Conservation (phyloP, 2,329 filamentous ascomycete species). For the Hypoxylon sp. region DNA sequence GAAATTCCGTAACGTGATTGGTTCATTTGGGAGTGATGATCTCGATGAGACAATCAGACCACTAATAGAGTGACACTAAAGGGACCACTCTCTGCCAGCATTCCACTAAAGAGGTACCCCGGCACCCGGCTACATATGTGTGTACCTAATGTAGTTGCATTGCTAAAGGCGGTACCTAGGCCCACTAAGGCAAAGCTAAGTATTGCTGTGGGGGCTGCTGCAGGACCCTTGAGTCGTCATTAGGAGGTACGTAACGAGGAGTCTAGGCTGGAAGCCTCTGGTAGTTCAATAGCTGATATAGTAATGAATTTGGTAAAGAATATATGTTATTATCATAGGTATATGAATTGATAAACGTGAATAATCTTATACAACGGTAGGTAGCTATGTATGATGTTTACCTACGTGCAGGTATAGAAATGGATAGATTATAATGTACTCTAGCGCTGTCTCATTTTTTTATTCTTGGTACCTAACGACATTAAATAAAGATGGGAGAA, state of each 20-base stretch:
- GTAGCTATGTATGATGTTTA: too few species aligned
- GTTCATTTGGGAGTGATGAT: conserved; percentile 32
- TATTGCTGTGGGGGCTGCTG: conserved; percentile 16
- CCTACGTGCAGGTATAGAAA: too few species aligned
- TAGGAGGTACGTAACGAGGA: neutral
- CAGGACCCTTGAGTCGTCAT: conserved; percentile 34
- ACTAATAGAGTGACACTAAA: conserved; percentile 29
- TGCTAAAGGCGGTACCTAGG: conserved; percentile 33
- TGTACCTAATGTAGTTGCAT: conserved; percentile 1
- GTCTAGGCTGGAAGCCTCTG: neutral
- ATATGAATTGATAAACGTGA: too few species aligned
- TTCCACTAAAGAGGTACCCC: conserved; percentile 23
- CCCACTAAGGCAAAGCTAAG: conserved; percentile 12
- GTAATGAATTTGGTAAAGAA: neutral
- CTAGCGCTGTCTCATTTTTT: neutral
- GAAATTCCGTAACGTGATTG: conserved; percentile 36
- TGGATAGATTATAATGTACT: neutral
- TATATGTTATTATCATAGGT: neutral
- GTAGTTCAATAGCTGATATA: conserved; percentile 10
- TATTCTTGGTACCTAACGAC: too few species aligned
- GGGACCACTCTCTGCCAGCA: conserved; percentile 4
- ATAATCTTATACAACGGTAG: too few species aligned
- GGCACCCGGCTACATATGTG: conserved; percentile 4
- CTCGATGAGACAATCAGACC: conserved; percentile 45
- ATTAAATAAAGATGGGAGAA: conserved; percentile 3